These are phyloP conservation scores for Platanthera guangdongensis DNA, from an alignment of 106 monocot species.

Conservation along the genomic window DNA sequence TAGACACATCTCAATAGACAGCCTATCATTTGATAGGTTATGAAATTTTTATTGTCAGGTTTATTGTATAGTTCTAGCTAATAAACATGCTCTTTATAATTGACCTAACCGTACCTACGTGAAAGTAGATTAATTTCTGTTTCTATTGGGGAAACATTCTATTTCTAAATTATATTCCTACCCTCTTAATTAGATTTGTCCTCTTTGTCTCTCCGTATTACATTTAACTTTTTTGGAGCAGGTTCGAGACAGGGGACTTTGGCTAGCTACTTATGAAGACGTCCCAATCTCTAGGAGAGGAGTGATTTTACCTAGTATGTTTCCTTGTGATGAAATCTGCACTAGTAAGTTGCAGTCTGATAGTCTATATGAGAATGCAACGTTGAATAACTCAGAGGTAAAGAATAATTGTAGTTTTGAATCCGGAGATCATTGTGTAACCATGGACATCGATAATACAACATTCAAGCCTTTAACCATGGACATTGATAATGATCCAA, in stretches of 20 bases:
- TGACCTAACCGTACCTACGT: background rate
- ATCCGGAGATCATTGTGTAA: constrained; percentile 8
- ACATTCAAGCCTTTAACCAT: no score
- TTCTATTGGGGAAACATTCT: background rate
- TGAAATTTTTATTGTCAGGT: background rate
- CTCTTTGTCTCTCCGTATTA: background rate
- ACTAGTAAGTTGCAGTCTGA: background rate
- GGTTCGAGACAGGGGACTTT: constrained; percentile 81
- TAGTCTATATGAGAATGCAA: constrained; percentile 4
- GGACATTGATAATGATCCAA: background rate
- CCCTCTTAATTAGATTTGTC: background rate
- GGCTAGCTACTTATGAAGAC: constrained; percentile 63
- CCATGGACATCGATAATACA: constrained; percentile 1
- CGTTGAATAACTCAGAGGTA: background rate
- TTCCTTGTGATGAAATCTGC: constrained; percentile 48
- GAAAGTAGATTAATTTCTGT: background rate
- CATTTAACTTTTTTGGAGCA: constrained; percentile 10
- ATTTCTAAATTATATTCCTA: background rate
- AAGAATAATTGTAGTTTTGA: constrained; percentile 11
- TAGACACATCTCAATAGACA: no score
- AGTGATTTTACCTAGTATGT: constrained; percentile 78
- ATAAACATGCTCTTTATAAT: background rate
- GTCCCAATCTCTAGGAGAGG: constrained; percentile 56
- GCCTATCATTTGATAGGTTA: background rate
- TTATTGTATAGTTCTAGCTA: background rate